Evolutionary conservation across 805 yeast genomes (phyloP).

Genomic region (Candida pseudofarinosa): DNA sequence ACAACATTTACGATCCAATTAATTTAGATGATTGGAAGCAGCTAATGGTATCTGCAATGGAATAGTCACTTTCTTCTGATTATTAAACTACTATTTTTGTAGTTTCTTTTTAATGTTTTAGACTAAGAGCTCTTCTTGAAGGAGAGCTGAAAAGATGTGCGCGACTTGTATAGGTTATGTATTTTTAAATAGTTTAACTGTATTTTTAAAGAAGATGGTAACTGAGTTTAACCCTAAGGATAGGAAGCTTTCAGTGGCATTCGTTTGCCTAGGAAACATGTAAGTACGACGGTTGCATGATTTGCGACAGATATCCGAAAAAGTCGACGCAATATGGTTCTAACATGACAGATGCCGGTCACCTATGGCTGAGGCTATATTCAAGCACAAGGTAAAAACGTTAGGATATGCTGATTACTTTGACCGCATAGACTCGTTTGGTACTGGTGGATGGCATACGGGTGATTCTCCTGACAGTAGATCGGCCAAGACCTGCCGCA

Average conservation of each 20-base stretch:
- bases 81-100: too few relatives aligned
- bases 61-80: neutral
- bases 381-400: conserved; percentile 57
- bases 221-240: conserved; percentile 6
- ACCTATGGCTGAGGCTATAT: conserved; percentile 97
- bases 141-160: neutral
- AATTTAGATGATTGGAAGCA: conserved; percentile 34
- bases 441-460: conserved; percentile 79
- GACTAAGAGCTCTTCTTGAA: too few relatives aligned
- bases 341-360: conserved; percentile 68
- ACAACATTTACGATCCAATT: conserved; percentile 27
- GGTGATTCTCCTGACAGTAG: conserved; percentile 83
- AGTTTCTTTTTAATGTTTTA: too few relatives aligned
- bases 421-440: conserved; percentile 72
- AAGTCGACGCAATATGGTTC: conserved; percentile 7
- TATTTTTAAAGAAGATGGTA: neutral
- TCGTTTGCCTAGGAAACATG: conserved; percentile 90
- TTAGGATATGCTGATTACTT: conserved; percentile 45
- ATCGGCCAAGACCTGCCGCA: conserved; percentile 61
- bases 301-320: neutral
- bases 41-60: conserved; percentile 11
- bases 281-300: conserved; percentile 28
- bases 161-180: neutral
- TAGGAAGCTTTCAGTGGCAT: conserved; percentile 61
- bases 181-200: too few relatives aligned